Conservation (phyloP, 2,329 filamentous ascomycete species). For the Colletotrichum higginsianum region DNA sequence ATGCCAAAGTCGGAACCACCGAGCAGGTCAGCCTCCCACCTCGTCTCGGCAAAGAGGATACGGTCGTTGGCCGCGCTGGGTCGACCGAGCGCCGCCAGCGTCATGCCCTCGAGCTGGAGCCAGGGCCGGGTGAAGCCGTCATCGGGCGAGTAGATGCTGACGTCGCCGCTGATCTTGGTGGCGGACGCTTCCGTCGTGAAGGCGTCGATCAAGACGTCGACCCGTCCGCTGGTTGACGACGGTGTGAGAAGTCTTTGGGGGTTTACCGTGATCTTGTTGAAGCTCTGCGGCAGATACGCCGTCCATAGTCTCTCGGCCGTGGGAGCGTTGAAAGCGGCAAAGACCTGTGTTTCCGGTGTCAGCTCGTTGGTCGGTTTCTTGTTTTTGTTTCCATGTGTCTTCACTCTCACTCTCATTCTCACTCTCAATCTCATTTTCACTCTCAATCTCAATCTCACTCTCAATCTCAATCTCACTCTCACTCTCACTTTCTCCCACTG, state of each 20-base stretch:
- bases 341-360: not conserved
- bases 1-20: not conserved
- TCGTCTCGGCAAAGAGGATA: constrained; percentile 20
- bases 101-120: constrained; percentile 17
- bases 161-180: constrained; percentile 7
- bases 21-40: not conserved
- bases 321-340: constrained; percentile 15
- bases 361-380: too few relatives aligned
- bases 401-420: too few relatives aligned
- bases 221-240: not conserved
- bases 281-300: constrained; percentile 19
- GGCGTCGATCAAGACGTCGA: constrained; percentile 16
- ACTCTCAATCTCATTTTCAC: too few relatives aligned
- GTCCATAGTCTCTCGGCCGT: constrained; percentile 3
- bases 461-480: too few relatives aligned
- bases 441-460: too few relatives aligned
- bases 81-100: not conserved
- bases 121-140: constrained; percentile 5
- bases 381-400: too few relatives aligned
- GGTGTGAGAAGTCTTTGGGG: not conserved
- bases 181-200: constrained; percentile 7
- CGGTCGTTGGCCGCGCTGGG: constrained; percentile 24
- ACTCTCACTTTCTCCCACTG: too few relatives aligned
- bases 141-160: constrained; percentile 17
- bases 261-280: constrained; percentile 16